Conservation (phyloP, 2,329 filamentous ascomycete genomes). For the Beauveria caledonica region DNA sequence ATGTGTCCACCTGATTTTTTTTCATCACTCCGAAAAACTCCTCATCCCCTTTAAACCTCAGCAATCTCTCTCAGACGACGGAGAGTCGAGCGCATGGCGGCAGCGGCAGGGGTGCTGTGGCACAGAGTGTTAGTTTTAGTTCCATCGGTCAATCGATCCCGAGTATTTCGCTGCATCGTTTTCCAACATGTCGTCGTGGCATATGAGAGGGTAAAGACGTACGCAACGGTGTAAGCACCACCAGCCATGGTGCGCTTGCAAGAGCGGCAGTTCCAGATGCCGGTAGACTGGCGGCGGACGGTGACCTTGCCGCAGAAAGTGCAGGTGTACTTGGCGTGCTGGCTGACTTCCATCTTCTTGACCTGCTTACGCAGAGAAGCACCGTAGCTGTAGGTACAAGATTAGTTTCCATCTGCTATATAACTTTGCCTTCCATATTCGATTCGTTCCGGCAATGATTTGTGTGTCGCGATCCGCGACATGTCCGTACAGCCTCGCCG, state of each 20-base stretch:
- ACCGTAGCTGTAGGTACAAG: slow-evolving; percentile 65
- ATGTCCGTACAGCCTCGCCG: neutral
- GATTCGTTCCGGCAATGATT: neutral
- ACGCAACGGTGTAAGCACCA: slow-evolving; percentile 94
- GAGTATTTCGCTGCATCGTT: neutral
- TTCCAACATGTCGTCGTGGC: neutral
- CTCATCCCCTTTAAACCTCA: slow-evolving; percentile 63
- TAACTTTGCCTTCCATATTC: neutral
- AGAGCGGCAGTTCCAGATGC: slow-evolving; percentile 94
- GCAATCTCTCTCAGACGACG: slow-evolving; percentile 95
- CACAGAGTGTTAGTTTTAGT: neutral
- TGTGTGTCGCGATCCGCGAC: neutral
- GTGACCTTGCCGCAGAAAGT: slow-evolving; percentile 98
- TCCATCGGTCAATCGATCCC: neutral
- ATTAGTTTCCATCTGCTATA: slow-evolving; percentile 20
- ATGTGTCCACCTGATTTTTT: slow-evolving; percentile 22
- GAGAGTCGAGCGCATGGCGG: slow-evolving; percentile 91
- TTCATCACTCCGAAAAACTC: slow-evolving; percentile 6
- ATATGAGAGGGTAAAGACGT: slow-evolving; percentile 41
- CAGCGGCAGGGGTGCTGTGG: slow-evolving; percentile 77
- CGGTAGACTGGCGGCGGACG: slow-evolving; percentile 82
- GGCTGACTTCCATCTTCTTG: slow-evolving; percentile 99
- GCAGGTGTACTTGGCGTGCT: slow-evolving; percentile 96
- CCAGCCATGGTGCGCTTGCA: slow-evolving; percentile 73
- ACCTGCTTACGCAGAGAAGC: slow-evolving; percentile 92